These are phyloP conservation scores for Geotrichum bryndzae DNA, from an alignment of 1,139 yeast species.

Conservation along the genomic window DNA sequence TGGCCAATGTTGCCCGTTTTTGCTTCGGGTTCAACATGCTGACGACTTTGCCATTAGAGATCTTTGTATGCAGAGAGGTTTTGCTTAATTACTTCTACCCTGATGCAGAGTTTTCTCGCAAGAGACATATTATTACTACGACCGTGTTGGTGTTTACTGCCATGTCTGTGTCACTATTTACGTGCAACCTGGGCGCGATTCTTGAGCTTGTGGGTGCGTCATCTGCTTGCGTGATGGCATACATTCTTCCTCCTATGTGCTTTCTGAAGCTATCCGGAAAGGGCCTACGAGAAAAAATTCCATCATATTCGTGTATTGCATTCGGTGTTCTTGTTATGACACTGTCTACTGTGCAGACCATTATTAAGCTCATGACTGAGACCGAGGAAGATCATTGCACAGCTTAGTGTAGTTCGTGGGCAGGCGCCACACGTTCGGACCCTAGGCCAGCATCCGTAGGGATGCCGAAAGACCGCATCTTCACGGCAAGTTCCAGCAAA, in stretches of 20 bases:
- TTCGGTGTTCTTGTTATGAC: constrained; percentile 78
- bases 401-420: neutral
- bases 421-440: neutral
- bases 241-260: constrained; percentile 83
- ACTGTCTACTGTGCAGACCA: constrained; percentile 69
- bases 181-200: constrained; percentile 85
- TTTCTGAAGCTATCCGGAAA: constrained; percentile 59
- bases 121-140: constrained; percentile 58
- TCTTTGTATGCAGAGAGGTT: constrained; percentile 85
- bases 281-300: constrained; percentile 38
- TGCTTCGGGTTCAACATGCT: constrained; percentile 93
- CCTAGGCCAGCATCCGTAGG: constrained; percentile 34
- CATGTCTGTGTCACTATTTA: constrained; percentile 68
- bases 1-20: constrained; percentile 77
- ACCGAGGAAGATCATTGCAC: constrained; percentile 24
- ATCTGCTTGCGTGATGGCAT: constrained; percentile 88
- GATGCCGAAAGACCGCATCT: constrained; percentile 47
- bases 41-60: constrained; percentile 86
- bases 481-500: constrained; percentile 74
- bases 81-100: constrained; percentile 55
- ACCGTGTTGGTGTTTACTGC: constrained; percentile 60
- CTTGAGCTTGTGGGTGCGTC: constrained; percentile 88
- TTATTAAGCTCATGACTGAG: constrained; percentile 46
- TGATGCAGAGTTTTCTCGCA: constrained; percentile 19
- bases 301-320: constrained; percentile 56